Percentiles rank a stretch among this genome's conserved stretches.
These are phyloP conservation scores for Scenedesmus sp. DNA, from an alignment of 163 green algal species.

Conservation along the genomic window DNA sequence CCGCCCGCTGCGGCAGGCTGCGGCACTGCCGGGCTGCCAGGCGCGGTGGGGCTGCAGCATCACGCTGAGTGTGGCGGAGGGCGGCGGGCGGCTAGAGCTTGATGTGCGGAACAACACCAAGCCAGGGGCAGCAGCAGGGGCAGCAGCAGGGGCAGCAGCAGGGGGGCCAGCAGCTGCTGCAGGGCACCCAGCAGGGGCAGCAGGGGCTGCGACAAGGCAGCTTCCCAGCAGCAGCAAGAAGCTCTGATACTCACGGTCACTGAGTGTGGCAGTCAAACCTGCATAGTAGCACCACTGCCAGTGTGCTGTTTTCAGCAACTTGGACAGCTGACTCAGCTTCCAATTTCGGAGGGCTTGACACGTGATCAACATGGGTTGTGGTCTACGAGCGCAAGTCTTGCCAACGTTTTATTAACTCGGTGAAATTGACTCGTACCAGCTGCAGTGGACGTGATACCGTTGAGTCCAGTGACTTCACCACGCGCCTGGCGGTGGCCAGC, in stretches of 20 bases:
- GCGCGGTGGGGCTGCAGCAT: conserved; percentile 11
- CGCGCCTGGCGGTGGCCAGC: too few relatives aligned
- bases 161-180: conserved; percentile 8
- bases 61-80: neutral
- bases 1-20: conserved; percentile 17
- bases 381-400: too few relatives aligned
- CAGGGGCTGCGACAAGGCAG: neutral
- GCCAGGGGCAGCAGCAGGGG: neutral
- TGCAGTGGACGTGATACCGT: too few relatives aligned
- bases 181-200: neutral
- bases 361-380: too few relatives aligned
- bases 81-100: neutral
- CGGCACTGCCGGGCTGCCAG: conserved; percentile 1
- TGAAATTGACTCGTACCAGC: too few relatives aligned
- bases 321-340: too few relatives aligned
- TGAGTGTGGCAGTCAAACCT: neutral
- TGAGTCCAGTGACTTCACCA: too few relatives aligned
- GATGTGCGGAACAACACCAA: conserved; percentile 16
- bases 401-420: too few relatives aligned
- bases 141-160: neutral
- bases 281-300: too few relatives aligned
- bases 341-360: too few relatives aligned
- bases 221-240: neutral
- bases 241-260: neutral
- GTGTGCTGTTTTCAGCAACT: too few relatives aligned